Evolutionary conservation across 768 basidiomycete species (phyloP).

Genomic region (Russula griseocarnosa): DNA sequence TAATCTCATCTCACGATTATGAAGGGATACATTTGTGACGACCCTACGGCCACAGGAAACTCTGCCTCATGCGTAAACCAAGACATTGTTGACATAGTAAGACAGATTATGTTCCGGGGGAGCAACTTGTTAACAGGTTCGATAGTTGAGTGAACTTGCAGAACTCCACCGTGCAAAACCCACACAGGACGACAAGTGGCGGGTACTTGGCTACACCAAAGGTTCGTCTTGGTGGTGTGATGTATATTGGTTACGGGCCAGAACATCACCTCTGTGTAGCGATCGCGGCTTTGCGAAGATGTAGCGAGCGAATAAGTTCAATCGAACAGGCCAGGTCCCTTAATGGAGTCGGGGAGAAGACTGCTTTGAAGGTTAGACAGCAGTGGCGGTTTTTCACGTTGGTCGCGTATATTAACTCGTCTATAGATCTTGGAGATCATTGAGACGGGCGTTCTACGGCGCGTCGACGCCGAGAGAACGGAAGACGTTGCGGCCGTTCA

Average conservation of each 20-base stretch:
- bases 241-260: neutral
- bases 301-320: conserved; percentile 56
- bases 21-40: conserved; percentile 68
- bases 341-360: conserved; percentile 66
- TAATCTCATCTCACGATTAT: conserved; percentile 2
- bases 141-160: conserved; percentile 63
- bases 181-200: conserved; percentile 62
- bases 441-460: conserved; percentile 63
- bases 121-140: neutral
- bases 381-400: neutral
- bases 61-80: conserved; percentile 53
- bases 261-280: conserved; percentile 37
- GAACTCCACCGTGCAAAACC: conserved; percentile 59
- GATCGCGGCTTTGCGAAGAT: conserved; percentile 52
- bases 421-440: conserved; percentile 76
- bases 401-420: neutral
- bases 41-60: conserved; percentile 28
- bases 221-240: conserved; percentile 40
- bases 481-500: conserved; percentile 54
- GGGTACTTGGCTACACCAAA: conserved; percentile 60
- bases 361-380: conserved; percentile 59
- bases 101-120: conserved; percentile 34
- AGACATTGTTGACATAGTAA: conserved; percentile 74
- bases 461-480: conserved; percentile 64
- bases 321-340: conserved; percentile 57